Evolutionary conservation across 768 basidiomycete genomes (phyloP), one percentile per base, ranked within the genome.

Genomic region (Mycena kentingensis): DNA sequence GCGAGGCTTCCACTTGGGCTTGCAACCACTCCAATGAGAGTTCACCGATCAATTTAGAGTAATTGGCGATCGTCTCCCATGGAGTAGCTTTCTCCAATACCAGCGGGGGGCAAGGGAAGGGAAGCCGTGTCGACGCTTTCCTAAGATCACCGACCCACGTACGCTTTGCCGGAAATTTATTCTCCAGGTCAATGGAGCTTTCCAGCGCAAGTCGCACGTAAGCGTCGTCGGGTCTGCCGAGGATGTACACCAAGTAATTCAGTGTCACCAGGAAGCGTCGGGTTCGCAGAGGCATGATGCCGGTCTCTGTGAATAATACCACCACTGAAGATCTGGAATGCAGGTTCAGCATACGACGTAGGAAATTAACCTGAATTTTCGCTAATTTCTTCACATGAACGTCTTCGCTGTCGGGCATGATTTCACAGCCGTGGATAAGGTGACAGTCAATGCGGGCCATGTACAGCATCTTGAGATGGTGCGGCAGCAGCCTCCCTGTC

Each of bases 281-380:
- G 34, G 57, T 57, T 3, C 46, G 55, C 10, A 69, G 36, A 1
- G 67, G 67, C 12, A 38, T 26, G 7, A 68, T 34, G 11, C 63
- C 63, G 2, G 67, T 68, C 51, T 67, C 65, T 6, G 64, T 56
- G 46, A 54, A 62, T 5, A 69, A 59, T 2, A 54, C 46, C 1
- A 55, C 58, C 8, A 59, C 18, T 15, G 38, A 31, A 3, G 63
- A 60, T 18, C 47, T 35, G 5, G 18, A 5, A 19, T 58, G 51
- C 19, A 67, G 41, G n/a, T 59, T 56, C 10, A 69, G 64, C 3
- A 63, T 37, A 4, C 60, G 60, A 5, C 65, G 56, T 12, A 66
- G 39, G 37, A 61, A 66, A n/a, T 32, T 38, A 18, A 42, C 34
- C 36, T 67, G 68, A 8, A 66, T 57, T 7, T 51, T 45, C 26